Conservation (phyloP, 164 flowering plant species). For the Sextonia rubra region DNA sequence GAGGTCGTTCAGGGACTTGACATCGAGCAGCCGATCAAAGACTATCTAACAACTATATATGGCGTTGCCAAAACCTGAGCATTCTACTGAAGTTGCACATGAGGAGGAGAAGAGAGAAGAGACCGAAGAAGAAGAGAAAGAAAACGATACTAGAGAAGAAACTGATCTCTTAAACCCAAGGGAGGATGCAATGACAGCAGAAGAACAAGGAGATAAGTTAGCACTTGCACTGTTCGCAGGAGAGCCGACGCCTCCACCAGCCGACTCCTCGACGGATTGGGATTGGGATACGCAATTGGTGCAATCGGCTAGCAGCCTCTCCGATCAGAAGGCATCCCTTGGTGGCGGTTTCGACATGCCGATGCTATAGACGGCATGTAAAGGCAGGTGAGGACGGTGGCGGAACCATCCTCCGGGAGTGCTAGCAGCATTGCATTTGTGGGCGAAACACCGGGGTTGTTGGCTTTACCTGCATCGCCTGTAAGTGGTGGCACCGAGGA, state of each 20-base stretch:
- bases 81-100: slow-evolving; percentile 8
- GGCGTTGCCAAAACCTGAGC: slow-evolving; percentile 69
- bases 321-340: slow-evolving; percentile 26
- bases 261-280: slow-evolving; percentile 12
- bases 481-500: slow-evolving; percentile 30
- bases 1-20: neutral
- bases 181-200: slow-evolving; percentile 26
- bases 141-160: slow-evolving; percentile 17
- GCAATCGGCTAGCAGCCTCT: slow-evolving; percentile 32
- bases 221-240: slow-evolving; percentile 72
- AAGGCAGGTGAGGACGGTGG: slow-evolving; percentile 17
- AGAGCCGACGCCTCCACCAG: slow-evolving; percentile 16
- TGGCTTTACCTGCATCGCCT: slow-evolving; percentile 27
- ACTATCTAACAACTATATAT: slow-evolving; percentile 38
- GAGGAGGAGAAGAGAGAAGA: slow-evolving; percentile 5
- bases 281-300: slow-evolving; percentile 79
- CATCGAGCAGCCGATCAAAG: slow-evolving; percentile 1
- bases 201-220: slow-evolving; percentile 47
- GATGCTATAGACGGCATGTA: slow-evolving; percentile 58
- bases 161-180: slow-evolving; percentile 50
- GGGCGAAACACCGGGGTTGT: neutral
- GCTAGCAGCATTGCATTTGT: slow-evolving; percentile 63
- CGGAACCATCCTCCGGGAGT: slow-evolving; percentile 21
- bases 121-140: slow-evolving; percentile 2
- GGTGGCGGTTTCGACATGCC: slow-evolving; percentile 40